Base-by-base conservation (phyloP, 768 basidiomycete species). In the Mycena indigotica region DNA sequence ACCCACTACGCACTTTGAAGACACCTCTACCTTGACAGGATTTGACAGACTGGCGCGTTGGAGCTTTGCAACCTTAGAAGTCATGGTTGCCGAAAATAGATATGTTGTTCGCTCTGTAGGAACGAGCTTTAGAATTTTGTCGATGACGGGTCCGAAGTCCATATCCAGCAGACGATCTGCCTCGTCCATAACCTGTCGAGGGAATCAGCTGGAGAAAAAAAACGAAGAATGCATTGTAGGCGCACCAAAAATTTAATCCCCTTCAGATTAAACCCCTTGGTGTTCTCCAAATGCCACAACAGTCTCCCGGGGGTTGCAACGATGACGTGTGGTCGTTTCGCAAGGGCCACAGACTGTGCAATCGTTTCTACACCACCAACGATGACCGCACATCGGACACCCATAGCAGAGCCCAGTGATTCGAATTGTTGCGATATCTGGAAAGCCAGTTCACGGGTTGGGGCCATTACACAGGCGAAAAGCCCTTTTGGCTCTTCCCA, bases 361-460 rank as follows among this genome's bases (percentile, higher is more conserved):
- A 95, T 89, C 75, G 86, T 88, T 66, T 96, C 93, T 80, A 95
- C 85, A 23, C 97, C 97, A 67, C 97, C 97, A n/a, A 98, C 91
- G 60, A 99, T 84, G 12, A 94, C 91, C 0, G 86, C 85, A 68
- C 90, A 91, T 30, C 97, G 84, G 5, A 93, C 95, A 28, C 96
- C 97, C 81, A 98, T 94, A 12, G 89, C 82, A 24, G 93, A 87
- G 6, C 97, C 97, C 30, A 99, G 76, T 2, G 91, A 84, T 64
- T 95, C 91, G 67, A 99, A 93, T 68, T 96, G 94, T 65, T 98
- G 91, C n/a, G 93, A 87, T 68, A 99, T 99, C 74, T 99, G 97
- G 74, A 90, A 95, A 28, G 97, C 97, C 65, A 99, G 79, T 75
- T 99, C 97, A 67, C 96, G 87, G n/a, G 97, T 99, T 13, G 97